Percentiles rank a stretch among this genome's conserved stretches.
Evolutionary conservation across 2,329 filamentous ascomycete species (phyloP).

Genomic region (Metarhizium anisopliae): DNA sequence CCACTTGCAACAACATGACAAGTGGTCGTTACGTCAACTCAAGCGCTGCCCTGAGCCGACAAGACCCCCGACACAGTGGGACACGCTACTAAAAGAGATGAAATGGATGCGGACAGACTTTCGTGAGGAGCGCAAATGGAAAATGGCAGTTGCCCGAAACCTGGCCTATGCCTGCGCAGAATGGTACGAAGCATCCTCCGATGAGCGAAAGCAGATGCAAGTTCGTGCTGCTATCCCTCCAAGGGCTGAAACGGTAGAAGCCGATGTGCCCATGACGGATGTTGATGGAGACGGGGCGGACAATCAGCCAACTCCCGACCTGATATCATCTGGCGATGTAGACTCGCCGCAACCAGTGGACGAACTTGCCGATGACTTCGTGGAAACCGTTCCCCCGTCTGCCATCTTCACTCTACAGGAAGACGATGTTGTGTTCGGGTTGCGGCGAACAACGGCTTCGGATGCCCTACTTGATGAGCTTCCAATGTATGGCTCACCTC

Average conservation of each 20-base stretch:
- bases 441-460: slow-evolving; percentile 64
- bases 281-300: slow-evolving; percentile 23
- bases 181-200: slow-evolving; percentile 59
- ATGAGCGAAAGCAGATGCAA: slow-evolving; percentile 59
- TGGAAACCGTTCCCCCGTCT: slow-evolving; percentile 55
- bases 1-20: slow-evolving; percentile 79
- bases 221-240: slow-evolving; percentile 48
- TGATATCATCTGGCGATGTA: slow-evolving; percentile 54
- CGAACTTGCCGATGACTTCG: slow-evolving; percentile 28
- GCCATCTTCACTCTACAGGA: slow-evolving; percentile 76
- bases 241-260: slow-evolving; percentile 17
- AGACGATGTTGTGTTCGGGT: slow-evolving; percentile 71
- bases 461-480: slow-evolving; percentile 74
- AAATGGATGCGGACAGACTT: slow-evolving; percentile 99
- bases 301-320: slow-evolving; percentile 54
- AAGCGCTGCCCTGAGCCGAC: slow-evolving; percentile 76
- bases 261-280: slow-evolving; percentile 27
- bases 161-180: slow-evolving; percentile 77
- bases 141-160: slow-evolving; percentile 68
- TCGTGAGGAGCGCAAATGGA: slow-evolving; percentile 89
- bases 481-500: slow-evolving; percentile 64
- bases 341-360: slow-evolving; percentile 42
- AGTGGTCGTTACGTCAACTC: slow-evolving; percentile 87
- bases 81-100: slow-evolving; percentile 81
- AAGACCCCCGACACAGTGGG: slow-evolving; percentile 70